These are phyloP conservation scores for Olyra latifolia DNA, from an alignment of 176 grass and related monocot genomes.

Conservation along the genomic window DNA sequence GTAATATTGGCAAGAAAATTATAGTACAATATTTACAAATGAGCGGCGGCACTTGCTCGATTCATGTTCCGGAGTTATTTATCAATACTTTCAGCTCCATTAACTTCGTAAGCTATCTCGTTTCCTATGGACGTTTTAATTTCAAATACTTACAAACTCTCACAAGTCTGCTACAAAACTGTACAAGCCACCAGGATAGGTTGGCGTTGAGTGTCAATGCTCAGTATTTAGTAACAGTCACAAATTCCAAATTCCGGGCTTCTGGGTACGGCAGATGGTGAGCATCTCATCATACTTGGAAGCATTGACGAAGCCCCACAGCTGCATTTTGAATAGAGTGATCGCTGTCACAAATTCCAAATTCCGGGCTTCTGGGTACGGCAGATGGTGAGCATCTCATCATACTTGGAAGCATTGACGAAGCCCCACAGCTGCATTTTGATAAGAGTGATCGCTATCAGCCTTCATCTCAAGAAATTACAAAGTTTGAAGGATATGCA, in stretches of 20 bases:
- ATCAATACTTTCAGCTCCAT: not conserved
- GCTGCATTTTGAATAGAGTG: slow-evolving; percentile 41
- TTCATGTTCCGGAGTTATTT: not conserved
- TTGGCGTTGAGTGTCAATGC: not conserved
- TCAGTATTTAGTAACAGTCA: slow-evolving; percentile 25
- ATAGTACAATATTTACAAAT: slow-evolving; percentile 22
- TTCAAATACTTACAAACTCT: not conserved
- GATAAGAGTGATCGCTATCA: slow-evolving; percentile 18
- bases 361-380: slow-evolving; percentile 74
- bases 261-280: slow-evolving; percentile 65
- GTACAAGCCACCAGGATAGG: slow-evolving; percentile 31
- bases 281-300: slow-evolving; percentile 85
- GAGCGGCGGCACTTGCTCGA: not conserved
- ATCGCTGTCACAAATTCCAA: slow-evolving; percentile 36
- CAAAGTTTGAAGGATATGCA: not conserved
- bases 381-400: slow-evolving; percentile 78
- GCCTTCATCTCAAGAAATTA: not conserved
- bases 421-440: slow-evolving; percentile 84
- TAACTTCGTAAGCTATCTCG: not conserved
- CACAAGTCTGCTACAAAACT: slow-evolving; percentile 27
- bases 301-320: slow-evolving; percentile 90
- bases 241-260: slow-evolving; percentile 75
- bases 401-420: slow-evolving; percentile 70
- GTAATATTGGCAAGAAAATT: too few relatives aligned
- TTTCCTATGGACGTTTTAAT: not conserved